Evolutionary conservation across 768 basidiomycete species (phyloP).

Genomic region (Clavulina sp.): DNA sequence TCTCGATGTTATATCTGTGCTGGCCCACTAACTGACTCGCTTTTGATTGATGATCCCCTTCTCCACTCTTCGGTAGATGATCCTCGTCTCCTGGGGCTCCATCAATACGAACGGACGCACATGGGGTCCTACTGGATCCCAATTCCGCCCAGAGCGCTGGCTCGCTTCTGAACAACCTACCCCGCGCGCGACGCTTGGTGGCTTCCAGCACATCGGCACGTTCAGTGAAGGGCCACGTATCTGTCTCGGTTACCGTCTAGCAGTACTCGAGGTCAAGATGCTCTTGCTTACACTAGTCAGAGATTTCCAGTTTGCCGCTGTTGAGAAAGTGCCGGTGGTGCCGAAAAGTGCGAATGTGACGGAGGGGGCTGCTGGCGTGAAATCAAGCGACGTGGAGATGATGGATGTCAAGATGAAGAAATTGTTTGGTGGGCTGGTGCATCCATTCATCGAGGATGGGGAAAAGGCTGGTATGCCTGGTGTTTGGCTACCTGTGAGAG

Average conservation of each 20-base stretch:
- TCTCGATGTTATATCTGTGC: too few species aligned
- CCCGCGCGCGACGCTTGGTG: conserved; percentile 18
- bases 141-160: conserved; percentile 27
- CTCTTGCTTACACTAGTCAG: neutral
- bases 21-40: neutral
- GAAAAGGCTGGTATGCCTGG: too few species aligned
- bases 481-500: too few species aligned
- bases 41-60: conserved; percentile 1
- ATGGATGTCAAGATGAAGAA: too few species aligned
- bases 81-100: conserved; percentile 21
- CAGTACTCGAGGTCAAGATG: neutral
- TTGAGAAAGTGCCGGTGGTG: too few species aligned
- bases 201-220: conserved; percentile 23
- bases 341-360: too few species aligned
- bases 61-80: conserved; percentile 13
- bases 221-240: conserved; percentile 29
- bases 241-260: conserved; percentile 23
- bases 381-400: too few species aligned
- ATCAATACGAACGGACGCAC: conserved; percentile 20
- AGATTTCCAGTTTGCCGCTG: neutral
- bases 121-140: conserved; percentile 22
- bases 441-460: too few species aligned
- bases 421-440: too few species aligned
- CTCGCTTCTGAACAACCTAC: conserved; percentile 6
- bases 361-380: too few species aligned